Percentiles rank a stretch among this genome's conserved stretches.
These are phyloP conservation scores for Voacanga thouarsii DNA, from an alignment of 257 asterid species.

Conservation along the genomic window DNA sequence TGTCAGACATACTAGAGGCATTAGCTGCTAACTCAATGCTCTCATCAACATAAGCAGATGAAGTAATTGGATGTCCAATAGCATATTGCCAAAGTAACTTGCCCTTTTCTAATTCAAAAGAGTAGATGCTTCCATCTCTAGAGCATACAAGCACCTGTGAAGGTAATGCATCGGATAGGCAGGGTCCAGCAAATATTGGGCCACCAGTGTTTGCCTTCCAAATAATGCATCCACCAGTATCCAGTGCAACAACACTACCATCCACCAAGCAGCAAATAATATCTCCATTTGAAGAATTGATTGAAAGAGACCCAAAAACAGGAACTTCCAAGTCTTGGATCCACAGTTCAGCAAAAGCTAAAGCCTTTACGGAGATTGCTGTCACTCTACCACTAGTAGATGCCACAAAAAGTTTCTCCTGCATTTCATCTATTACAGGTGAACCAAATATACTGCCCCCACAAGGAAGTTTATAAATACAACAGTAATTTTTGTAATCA, in stretches of 20 bases:
- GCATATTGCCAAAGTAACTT: slow-evolving; percentile 61
- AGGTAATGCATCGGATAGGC: slow-evolving; percentile 58
- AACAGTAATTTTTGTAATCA: slow-evolving; percentile 64
- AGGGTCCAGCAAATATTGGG: slow-evolving; percentile 89
- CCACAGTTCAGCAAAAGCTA: slow-evolving; percentile 61
- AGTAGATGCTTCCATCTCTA: slow-evolving; percentile 80
- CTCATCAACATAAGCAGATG: slow-evolving; percentile 83
- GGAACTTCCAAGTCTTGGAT: slow-evolving; percentile 76
- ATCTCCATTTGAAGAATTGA: slow-evolving; percentile 47
- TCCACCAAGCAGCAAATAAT: slow-evolving; percentile 85
- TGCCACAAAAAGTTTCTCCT: slow-evolving; percentile 75
- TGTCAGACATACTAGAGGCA: slow-evolving; percentile 35
- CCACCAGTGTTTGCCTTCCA: slow-evolving; percentile 91
- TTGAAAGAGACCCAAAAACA: slow-evolving; percentile 71
- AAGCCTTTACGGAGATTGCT: slow-evolving; percentile 58
- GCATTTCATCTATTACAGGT: slow-evolving; percentile 78
- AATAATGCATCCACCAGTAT: slow-evolving; percentile 53
- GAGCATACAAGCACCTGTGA: slow-evolving; percentile 81
- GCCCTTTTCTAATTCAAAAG: slow-evolving; percentile 72
- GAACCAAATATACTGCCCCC: slow-evolving; percentile 94
- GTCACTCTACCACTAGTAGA: slow-evolving; percentile 82
- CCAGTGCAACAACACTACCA: slow-evolving; percentile 58
- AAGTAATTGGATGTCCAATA: slow-evolving; percentile 64
- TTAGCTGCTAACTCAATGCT: slow-evolving; percentile 37
- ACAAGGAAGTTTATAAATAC: slow-evolving; percentile 60